Conservation (phyloP, 2,329 filamentous ascomycete species). For the Alternaria arborescens region DNA sequence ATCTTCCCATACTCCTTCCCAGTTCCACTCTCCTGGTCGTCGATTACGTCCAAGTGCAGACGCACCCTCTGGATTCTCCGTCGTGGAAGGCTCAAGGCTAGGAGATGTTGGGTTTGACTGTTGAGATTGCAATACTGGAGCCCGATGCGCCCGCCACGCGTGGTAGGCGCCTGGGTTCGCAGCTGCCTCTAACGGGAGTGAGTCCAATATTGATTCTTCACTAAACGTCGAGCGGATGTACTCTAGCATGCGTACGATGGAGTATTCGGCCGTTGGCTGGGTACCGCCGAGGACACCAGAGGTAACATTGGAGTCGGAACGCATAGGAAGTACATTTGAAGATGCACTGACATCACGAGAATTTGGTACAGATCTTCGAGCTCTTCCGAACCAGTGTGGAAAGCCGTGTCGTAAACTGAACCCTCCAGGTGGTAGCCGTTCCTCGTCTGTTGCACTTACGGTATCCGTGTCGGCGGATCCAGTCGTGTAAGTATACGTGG, state of each 20-base stretch:
- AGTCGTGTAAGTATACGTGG: constrained; percentile 92
- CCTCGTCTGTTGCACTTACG: constrained; percentile 83
- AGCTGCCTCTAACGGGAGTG: constrained; percentile 79
- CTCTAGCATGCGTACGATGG: constrained; percentile 68
- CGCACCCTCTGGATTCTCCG: constrained; percentile 27
- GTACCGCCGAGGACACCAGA: constrained; percentile 14
- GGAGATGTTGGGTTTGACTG: constrained; percentile 29
- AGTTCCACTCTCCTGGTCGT: constrained; percentile 89
- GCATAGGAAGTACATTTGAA: constrained; percentile 30
- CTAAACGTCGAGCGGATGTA: constrained; percentile 88
- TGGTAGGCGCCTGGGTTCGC: constrained; percentile 94
- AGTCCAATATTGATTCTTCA: constrained; percentile 78
- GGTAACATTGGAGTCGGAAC: constrained; percentile 16
- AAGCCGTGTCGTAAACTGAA: constrained; percentile 93
- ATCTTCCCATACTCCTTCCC: constrained; percentile 96
- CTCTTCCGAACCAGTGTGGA: constrained; percentile 79
- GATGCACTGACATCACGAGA: constrained; percentile 48
- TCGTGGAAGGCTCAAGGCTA: constrained; percentile 34
- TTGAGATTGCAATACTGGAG: constrained; percentile 46
- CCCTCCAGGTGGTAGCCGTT: constrained; percentile 83
- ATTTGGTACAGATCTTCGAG: constrained; percentile 37
- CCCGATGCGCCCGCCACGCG: constrained; percentile 82
- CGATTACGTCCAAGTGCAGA: constrained; percentile 59
- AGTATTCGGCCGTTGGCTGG: constrained; percentile 23
- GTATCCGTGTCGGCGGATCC: constrained; percentile 76